Percentiles rank a stretch among this genome's conserved stretches.
These are phyloP conservation scores for Mycena metata DNA, from an alignment of 768 basidiomycete species.

Conservation along the genomic window DNA sequence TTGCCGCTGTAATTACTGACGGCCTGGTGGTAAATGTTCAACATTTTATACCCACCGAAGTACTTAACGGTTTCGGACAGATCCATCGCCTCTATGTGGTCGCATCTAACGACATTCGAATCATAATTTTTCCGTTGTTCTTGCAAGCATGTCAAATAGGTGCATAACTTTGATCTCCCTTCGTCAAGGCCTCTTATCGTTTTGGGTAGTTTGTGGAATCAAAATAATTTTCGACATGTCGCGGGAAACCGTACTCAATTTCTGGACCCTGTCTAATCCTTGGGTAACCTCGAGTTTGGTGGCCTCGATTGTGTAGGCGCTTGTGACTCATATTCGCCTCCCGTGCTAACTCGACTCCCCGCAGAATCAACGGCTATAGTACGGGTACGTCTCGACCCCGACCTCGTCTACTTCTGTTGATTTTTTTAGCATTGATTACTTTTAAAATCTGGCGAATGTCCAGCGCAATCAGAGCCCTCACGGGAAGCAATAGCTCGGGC, in stretches of 20 bases:
- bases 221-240: conserved; percentile 10
- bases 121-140: not conserved
- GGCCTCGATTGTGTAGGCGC: not conserved
- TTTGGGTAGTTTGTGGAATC: not conserved
- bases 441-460: conserved; percentile 4
- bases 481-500: conserved; percentile 11
- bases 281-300: conserved; percentile 7
- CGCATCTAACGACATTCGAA: not conserved
- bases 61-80: not conserved
- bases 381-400: conserved; percentile 7
- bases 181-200: not conserved
- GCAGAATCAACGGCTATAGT: conserved; percentile 19
- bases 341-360: not conserved
- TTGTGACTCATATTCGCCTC: too few species aligned
- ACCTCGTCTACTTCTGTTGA: not conserved
- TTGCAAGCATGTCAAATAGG: not conserved
- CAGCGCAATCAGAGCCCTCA: conserved; percentile 8
- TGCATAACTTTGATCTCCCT: not conserved
- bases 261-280: conserved; percentile 11
- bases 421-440: conserved; percentile 4
- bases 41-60: not conserved
- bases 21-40: not conserved
- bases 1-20: conserved; percentile 15
- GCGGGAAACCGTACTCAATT: conserved; percentile 17
- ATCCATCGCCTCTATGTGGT: conserved; percentile 16